Evolutionary conservation across 306 rosid genomes (phyloP).

Genomic region (Quercus robur): DNA sequence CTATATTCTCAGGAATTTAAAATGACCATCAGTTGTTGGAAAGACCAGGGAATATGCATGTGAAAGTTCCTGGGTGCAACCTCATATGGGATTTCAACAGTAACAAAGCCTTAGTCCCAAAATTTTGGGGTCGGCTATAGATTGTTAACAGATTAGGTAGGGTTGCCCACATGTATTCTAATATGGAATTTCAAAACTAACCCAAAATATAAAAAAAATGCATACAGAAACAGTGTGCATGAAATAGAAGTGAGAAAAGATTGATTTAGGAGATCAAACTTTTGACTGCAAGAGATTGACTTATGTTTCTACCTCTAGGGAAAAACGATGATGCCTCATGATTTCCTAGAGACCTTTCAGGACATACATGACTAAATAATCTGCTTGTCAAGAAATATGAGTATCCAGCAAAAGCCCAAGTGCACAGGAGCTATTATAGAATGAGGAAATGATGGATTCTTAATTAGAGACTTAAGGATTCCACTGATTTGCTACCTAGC

Average conservation of each 20-base stretch:
- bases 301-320: neutral
- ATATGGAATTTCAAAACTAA: neutral
- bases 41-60: neutral
- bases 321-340: neutral
- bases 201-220: neutral
- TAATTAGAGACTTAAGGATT: neutral
- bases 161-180: neutral
- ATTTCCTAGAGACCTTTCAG: neutral
- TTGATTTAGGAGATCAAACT: neutral
- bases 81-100: no score
- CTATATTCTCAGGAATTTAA: neutral
- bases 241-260: neutral
- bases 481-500: neutral
- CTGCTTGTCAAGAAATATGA: neutral
- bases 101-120: no score
- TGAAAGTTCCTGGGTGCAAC: neutral
- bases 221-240: neutral
- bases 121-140: no score
- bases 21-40: neutral
- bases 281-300: neutral
- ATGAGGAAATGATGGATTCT: neutral
- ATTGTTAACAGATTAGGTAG: no score
- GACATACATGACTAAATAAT: neutral
- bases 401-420: neutral
- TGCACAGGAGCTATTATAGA: neutral